phyloP scores from a whole-genome alignment of 2,329 filamentous ascomycete species.

The Colletotrichum neosansevieriae region DNA sequence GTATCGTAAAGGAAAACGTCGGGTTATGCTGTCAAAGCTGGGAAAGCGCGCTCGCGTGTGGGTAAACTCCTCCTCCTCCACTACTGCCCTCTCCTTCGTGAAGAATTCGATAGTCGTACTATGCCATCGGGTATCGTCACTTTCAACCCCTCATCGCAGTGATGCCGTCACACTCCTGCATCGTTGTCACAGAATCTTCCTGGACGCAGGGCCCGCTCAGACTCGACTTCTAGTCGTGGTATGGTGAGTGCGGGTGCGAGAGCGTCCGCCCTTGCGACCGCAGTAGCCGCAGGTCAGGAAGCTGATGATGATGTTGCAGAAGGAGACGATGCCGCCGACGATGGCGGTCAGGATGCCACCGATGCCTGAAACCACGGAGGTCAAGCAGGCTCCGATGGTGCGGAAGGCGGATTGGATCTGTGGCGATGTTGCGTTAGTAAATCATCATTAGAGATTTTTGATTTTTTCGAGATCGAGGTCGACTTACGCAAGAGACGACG shows the following conservation, averaged over 20 bases:
- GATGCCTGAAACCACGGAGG: slow-evolving; percentile 76
- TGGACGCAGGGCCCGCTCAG: slow-evolving; percentile 42
- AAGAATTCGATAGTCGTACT: neutral
- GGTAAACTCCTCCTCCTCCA: neutral
- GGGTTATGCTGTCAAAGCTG: slow-evolving; percentile 13
- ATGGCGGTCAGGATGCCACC: slow-evolving; percentile 74
- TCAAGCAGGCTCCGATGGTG: slow-evolving; percentile 75
- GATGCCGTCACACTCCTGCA: no score
- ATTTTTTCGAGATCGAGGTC: slow-evolving; percentile 26
- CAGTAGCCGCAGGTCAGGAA: slow-evolving; percentile 71
- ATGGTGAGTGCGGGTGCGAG: slow-evolving; percentile 42
- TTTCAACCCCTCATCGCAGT: slow-evolving; percentile 1
- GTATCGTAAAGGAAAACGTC: slow-evolving; percentile 31
- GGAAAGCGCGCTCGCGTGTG: neutral
- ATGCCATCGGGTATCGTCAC: neutral
- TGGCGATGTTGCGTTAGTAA: neutral
- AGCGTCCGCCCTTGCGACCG: slow-evolving; percentile 48
- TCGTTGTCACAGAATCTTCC: neutral
- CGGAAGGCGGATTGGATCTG: slow-evolving; percentile 71
- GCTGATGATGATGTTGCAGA: slow-evolving; percentile 75
- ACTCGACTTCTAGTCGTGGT: slow-evolving; percentile 50
- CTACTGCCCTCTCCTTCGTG: neutral
- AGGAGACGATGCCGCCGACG: slow-evolving; percentile 73
- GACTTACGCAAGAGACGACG: slow-evolving; percentile 84
- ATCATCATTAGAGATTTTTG: slow-evolving; percentile 16